Percentiles rank a stretch among this genome's conserved stretches.
These are phyloP conservation scores for Pestalotiopsis sp. DNA, from an alignment of 2,329 filamentous ascomycete genomes.

Conservation along the genomic window DNA sequence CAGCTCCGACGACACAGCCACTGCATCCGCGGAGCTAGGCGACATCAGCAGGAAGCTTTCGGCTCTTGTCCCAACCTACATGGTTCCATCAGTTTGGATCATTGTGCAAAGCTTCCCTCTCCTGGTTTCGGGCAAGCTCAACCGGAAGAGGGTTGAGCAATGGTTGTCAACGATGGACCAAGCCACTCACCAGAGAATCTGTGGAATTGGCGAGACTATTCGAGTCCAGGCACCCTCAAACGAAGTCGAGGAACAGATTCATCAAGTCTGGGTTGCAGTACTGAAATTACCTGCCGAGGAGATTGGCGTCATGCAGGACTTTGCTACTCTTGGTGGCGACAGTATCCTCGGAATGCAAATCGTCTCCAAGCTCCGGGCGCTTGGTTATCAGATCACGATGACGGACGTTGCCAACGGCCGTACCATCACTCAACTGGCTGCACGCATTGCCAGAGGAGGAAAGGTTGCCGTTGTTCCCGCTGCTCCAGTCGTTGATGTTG, in stretches of 20 bases:
- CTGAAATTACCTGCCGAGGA: neutral
- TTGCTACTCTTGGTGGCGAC: conserved; percentile 8
- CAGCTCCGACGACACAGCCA: neutral
- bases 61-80: neutral
- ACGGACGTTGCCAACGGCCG: conserved; percentile 12
- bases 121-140: conserved; percentile 2
- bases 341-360: conserved; percentile 9
- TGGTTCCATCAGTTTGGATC: conserved; percentile 8
- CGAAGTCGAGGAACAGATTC: conserved; percentile 4
- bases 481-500: neutral
- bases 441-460: conserved; percentile 11
- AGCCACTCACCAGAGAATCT: neutral
- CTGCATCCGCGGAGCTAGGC: conserved; percentile 3
- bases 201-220: neutral
- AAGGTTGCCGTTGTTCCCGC: neutral
- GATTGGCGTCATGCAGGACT: conserved; percentile 1
- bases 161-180: conserved; percentile 4
- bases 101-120: neutral
- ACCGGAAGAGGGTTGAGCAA: conserved; percentile 5
- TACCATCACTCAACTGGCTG: conserved; percentile 11
- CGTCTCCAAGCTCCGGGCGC: conserved; percentile 5
- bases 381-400: conserved; percentile 11
- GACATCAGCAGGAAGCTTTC: conserved; percentile 3
- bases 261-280: neutral
- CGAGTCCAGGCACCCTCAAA: conserved; percentile 4